Percentiles rank a stretch among this genome's conserved stretches.
Evolutionary conservation across 148 eudicot species (phyloP).

Genomic region (Oxyria digyna): DNA sequence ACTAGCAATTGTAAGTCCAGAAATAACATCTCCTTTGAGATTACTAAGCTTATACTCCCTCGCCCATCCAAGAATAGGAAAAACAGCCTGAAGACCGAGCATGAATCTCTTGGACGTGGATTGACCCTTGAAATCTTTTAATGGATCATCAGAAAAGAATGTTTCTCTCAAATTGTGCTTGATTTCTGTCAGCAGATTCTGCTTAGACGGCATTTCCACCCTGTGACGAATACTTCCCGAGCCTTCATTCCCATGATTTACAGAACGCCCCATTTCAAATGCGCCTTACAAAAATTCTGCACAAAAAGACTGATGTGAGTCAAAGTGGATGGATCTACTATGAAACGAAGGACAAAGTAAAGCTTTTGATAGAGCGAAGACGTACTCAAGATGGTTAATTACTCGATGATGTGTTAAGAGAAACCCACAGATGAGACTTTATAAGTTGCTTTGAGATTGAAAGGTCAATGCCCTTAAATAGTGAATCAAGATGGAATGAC

Average conservation of each 20-base stretch:
- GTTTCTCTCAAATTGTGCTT: slow-evolving; percentile 33
- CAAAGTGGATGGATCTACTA: background rate
- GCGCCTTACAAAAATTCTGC: background rate
- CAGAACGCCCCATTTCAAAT: background rate
- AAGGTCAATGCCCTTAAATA: background rate
- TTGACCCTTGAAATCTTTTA: slow-evolving; percentile 53
- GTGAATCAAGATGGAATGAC: slow-evolving; percentile 1
- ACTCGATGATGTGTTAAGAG: background rate
- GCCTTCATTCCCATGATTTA: background rate
- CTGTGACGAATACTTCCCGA: slow-evolving; percentile 16
- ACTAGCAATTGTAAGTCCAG: slow-evolving; percentile 77
- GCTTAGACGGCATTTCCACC: slow-evolving; percentile 50
- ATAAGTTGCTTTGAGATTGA: background rate
- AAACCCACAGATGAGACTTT: background rate
- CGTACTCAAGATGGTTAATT: background rate
- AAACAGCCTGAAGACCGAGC: slow-evolving; percentile 58
- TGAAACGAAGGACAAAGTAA: background rate
- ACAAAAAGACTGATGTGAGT: background rate
- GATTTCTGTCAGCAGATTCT: slow-evolving; percentile 41
- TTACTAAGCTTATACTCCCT: slow-evolving; percentile 28
- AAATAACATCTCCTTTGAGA: slow-evolving; percentile 54
- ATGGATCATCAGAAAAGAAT: slow-evolving; percentile 57
- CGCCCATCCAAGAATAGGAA: slow-evolving; percentile 70
- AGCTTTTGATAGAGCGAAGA: background rate
- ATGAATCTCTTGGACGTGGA: slow-evolving; percentile 26